Base-by-base conservation (phyloP, 768 basidiomycete species). In the Suillus decipiens region DNA sequence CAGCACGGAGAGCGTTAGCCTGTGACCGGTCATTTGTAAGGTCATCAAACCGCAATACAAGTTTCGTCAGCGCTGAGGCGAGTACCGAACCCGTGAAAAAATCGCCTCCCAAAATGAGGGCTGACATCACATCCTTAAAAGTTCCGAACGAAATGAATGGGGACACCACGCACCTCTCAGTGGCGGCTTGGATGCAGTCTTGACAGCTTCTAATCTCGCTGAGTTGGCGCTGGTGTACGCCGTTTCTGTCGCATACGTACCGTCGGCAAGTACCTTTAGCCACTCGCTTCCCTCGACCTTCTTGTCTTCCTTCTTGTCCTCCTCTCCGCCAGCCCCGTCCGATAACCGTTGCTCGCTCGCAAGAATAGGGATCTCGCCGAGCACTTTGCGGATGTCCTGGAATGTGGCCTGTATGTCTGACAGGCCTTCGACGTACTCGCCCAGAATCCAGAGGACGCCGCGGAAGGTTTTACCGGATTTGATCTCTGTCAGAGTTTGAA, bases 391-490 rank as follows among this genome's bases (percentile, higher is more conserved):
- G 22, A 22, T 47, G 22, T 47, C 45, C 2, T 11, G 45, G 45
- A 47, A 87, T 2, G 88, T 83, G 51, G 76, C 81, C 63, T 87
- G 82, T 64, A 98, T 92, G 63, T 92, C 92, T 61, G 76, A 62
- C 56, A 83, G 77, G 5, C 80, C 77, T 66, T 47, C 45, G 45
- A 47, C 22, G 12, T 22, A 22, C 45, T 47, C 45, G 5, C 45
- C 96, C n/a, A 98, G 82, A 67, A 99, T 97, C 96, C 97, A 99
- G 55, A 99, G 84, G 19, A 98, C 85, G 8, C 96, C 97, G 5
- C 95, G 89, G 82, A 92, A 98, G 28, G 99, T 96, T 76, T 98
- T 99, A 61, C 95, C 95, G 1, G 93, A 95, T 76, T 95, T 95
- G 78, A 98, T 93, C 65, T 93, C 55, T 22, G 45, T 47, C 45